Conservation (phyloP, 179 eudicot genomes). For the Amaranthus tricolor region DNA sequence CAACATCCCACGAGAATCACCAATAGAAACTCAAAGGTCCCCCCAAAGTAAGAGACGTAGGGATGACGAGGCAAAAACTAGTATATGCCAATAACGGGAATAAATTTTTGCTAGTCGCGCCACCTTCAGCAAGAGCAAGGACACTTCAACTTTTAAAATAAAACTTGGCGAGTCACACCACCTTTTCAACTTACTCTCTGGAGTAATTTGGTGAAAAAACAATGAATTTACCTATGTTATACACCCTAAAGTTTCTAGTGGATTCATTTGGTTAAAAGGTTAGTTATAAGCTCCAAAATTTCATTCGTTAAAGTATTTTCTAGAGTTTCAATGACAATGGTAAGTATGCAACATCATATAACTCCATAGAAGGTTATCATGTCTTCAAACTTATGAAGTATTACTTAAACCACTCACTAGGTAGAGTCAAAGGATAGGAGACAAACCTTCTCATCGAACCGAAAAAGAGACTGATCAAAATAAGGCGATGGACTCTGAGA, state of each 20-base stretch:
- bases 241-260: neutral
- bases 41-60: no score
- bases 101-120: no score
- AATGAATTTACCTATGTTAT: neutral
- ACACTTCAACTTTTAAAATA: no score
- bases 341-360: neutral
- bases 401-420: neutral
- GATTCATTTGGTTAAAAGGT: neutral
- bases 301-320: neutral
- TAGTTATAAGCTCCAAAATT: neutral
- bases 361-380: constrained; percentile 10
- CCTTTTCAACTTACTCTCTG: no score
- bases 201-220: no score
- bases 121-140: no score
- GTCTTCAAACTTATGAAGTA: neutral
- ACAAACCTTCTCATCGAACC: constrained; percentile 92
- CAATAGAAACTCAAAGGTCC: no score
- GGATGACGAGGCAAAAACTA: no score
- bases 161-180: no score
- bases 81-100: no score
- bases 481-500: constrained; percentile 96
- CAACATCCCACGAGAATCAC: no score
- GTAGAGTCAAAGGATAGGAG: constrained; percentile 2
- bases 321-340: neutral
- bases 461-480: constrained; percentile 91